phyloP scores from a whole-genome alignment of 2,329 filamentous ascomycete species.

The Magnaporthiopsis rhizophila region DNA sequence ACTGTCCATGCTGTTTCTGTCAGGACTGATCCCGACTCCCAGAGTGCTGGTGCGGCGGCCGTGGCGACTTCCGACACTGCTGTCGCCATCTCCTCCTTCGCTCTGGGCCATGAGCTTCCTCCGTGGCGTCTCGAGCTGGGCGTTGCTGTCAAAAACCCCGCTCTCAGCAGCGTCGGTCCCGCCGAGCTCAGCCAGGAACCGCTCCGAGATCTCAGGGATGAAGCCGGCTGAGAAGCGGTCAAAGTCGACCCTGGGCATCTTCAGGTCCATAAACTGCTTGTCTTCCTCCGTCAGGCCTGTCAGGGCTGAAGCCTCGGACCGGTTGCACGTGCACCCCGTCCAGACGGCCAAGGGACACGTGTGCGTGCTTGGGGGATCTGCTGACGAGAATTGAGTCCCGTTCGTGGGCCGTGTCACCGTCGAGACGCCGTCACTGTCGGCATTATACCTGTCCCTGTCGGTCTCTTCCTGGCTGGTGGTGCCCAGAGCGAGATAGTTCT shows the following conservation, averaged over 20 bases:
- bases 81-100: no score
- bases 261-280: conserved; percentile 1
- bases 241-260: conserved; percentile 7
- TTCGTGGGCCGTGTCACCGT: neutral
- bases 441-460: neutral
- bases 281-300: neutral
- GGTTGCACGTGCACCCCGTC: neutral
- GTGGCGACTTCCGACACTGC: no score
- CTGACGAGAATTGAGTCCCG: neutral
- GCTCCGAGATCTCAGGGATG: neutral
- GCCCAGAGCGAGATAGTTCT: conserved; percentile 41
- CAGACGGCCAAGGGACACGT: conserved; percentile 21
- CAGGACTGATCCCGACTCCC: neutral
- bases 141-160: neutral
- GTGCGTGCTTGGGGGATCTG: conserved; percentile 11
- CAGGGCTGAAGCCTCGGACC: neutral
- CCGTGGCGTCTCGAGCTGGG: conserved; percentile 4
- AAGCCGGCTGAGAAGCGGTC: conserved; percentile 5
- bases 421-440: neutral
- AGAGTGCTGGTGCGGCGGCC: no score
- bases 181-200: conserved; percentile 1
- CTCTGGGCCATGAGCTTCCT: conserved; percentile 1
- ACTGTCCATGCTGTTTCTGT: conserved; percentile 22
- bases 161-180: no score
- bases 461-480: neutral